Percentiles rank a stretch among this genome's conserved stretches.
Conservation (phyloP, 2,329 filamentous ascomycete species). For the Leptosphaerulina australis region DNA sequence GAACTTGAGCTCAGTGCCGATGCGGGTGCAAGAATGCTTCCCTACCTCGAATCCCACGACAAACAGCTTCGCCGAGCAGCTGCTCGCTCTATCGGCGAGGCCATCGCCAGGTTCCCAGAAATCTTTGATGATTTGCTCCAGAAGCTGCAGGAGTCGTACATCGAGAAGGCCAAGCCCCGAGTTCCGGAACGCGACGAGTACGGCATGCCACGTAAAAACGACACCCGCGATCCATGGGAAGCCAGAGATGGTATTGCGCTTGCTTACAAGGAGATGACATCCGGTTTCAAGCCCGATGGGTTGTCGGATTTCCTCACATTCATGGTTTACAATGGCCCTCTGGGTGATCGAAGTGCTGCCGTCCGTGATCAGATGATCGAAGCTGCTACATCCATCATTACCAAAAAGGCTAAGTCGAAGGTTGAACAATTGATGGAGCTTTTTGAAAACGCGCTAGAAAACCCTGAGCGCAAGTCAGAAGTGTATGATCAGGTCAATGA, state of each 20-base stretch:
- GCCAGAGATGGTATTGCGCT: slow-evolving; percentile 85
- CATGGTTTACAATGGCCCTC: slow-evolving; percentile 80
- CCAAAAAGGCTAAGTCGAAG: slow-evolving; percentile 77
- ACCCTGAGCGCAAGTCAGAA: slow-evolving; percentile 79
- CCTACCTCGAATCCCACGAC: slow-evolving; percentile 81
- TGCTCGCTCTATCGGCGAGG: slow-evolving; percentile 79
- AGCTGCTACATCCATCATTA: slow-evolving; percentile 80
- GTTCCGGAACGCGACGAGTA: slow-evolving; percentile 87
- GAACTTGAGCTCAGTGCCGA: slow-evolving; percentile 72
- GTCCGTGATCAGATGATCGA: slow-evolving; percentile 93
- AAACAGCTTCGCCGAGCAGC: slow-evolving; percentile 82
- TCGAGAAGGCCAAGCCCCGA: slow-evolving; percentile 79
- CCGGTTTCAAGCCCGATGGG: slow-evolving; percentile 69
- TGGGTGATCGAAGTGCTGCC: slow-evolving; percentile 78
- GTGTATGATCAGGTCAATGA: slow-evolving; percentile 91
- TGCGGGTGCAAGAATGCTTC: slow-evolving; percentile 70
- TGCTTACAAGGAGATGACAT: slow-evolving; percentile 81
- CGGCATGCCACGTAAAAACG: slow-evolving; percentile 90
- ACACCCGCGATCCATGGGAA: slow-evolving; percentile 90
- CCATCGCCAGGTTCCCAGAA: slow-evolving; percentile 65
- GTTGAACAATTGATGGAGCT: slow-evolving; percentile 91
- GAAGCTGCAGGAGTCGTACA: slow-evolving; percentile 72
- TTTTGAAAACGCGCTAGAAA: slow-evolving; percentile 87
- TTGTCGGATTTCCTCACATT: slow-evolving; percentile 83
- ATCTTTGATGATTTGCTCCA: slow-evolving; percentile 68